Evolutionary conservation across 306 rosid species (phyloP).

Genomic region (Malus asiatica): DNA sequence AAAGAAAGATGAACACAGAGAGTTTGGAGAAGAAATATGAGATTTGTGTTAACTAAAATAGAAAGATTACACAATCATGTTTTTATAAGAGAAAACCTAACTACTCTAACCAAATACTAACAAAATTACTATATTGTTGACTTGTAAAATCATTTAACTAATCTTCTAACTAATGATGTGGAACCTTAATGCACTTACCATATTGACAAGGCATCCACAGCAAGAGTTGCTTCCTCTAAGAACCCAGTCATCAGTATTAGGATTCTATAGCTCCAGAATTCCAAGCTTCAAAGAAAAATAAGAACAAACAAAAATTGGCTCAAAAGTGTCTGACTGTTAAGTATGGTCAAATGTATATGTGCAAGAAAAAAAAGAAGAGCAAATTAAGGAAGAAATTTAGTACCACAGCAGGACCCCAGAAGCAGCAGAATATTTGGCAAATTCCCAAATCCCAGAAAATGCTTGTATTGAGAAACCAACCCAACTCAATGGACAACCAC

Average conservation of each 20-base stretch:
- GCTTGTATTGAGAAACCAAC: slow-evolving; percentile 42
- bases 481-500: slow-evolving; percentile 60
- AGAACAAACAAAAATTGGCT: no score
- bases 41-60: no score
- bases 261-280: slow-evolving; percentile 65
- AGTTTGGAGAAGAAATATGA: no score
- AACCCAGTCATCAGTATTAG: slow-evolving; percentile 55
- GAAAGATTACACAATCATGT: no score
- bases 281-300: slow-evolving; percentile 23
- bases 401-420: slow-evolving; percentile 59
- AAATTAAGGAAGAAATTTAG: neutral
- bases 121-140: no score
- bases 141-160: no score
- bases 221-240: slow-evolving; percentile 52
- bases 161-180: no score
- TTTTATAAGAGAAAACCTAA: no score
- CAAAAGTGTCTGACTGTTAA: no score
- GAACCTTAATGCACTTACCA: slow-evolving; percentile 24
- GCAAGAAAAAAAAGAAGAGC: neutral
- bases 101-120: no score
- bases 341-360: no score
- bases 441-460: slow-evolving; percentile 46
- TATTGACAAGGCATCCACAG: slow-evolving; percentile 58
- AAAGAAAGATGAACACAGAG: no score
- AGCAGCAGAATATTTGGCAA: slow-evolving; percentile 44